Conservation (phyloP, 2,329 filamentous ascomycete species). For the Colletotrichum coccodes region DNA sequence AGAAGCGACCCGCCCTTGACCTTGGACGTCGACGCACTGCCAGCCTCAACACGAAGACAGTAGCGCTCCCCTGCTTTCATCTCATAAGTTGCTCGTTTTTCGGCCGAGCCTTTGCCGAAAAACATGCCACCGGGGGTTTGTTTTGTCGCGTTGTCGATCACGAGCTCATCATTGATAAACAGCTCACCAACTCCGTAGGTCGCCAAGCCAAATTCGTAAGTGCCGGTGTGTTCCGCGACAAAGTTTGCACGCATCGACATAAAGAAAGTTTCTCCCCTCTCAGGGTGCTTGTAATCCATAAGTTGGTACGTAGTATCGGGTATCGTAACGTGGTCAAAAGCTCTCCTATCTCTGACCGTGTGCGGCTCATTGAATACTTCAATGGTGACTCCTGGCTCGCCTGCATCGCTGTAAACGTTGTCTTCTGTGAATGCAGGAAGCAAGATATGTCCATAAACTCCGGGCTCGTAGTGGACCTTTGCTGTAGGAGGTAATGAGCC, state of each 20-base stretch:
- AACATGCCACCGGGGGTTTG: constrained; percentile 71
- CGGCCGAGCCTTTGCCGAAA: constrained; percentile 72
- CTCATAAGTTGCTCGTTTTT: constrained; percentile 67
- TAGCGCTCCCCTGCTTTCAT: constrained; percentile 70
- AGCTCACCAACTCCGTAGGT: constrained; percentile 73
- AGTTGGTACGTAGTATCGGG: constrained; percentile 60
- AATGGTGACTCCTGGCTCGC: constrained; percentile 69
- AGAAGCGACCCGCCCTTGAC: constrained; percentile 56
- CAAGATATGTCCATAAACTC: constrained; percentile 72
- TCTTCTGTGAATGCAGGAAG: constrained; percentile 64
- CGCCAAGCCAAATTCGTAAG: constrained; percentile 72
- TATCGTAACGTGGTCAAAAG: constrained; percentile 60
- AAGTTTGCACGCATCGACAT: constrained; percentile 69
- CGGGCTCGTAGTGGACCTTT: constrained; percentile 60
- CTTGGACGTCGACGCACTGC: constrained; percentile 66
- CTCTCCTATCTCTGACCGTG: constrained; percentile 52
- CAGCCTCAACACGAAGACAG: constrained; percentile 67
- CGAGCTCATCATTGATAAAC: constrained; percentile 68
- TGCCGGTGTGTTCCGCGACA: constrained; percentile 66
- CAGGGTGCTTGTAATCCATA: constrained; percentile 61
- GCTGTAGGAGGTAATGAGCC: constrained; percentile 54
- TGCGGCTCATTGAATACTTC: constrained; percentile 70
- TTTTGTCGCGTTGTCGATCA: constrained; percentile 74
- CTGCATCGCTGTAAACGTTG: constrained; percentile 60
- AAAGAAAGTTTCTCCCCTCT: constrained; percentile 63